Evolutionary conservation across 148 eudicot genomes (phyloP), one percentile per base, ranked within the genome.

Genomic region (Mesembryanthemum crystallinum): DNA sequence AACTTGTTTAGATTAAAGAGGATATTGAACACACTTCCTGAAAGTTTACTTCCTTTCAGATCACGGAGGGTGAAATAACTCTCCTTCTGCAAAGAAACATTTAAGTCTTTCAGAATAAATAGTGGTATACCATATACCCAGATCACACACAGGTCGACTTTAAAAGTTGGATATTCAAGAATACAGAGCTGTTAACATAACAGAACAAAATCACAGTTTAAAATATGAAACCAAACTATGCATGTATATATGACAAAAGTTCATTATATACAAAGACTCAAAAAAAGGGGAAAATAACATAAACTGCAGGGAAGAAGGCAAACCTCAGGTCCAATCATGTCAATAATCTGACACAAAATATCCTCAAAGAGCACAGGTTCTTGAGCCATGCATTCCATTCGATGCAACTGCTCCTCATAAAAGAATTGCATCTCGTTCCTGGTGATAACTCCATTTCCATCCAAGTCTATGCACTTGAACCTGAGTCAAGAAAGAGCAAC

Each of bases 311-410:
- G 24, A 0, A 82, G 59, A 77, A 68, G 69, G 27, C 69, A 57
- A 49, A 94, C 98, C 98, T 92, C 97, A 54, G 98, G 97, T 65
- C 75, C 80, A 81, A 94, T 76, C 98, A 92, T 94, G 84, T 94
- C 98, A 84, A 92, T 84, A 43, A 94, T 94, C 82, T 94, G 98
- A 83, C 98, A 94, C 76, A 94, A 89, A 65, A 94, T 90, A 79
- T 94, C 98, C 88, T 94, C 98, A 86, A 92, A 94, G 49, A 90
- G 93, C 68, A 92, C 98, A 64, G 98, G 96, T 81, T 94, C 98
- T 78, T 94, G 98, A 76, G 93, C 96, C 93, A 94, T 94, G 83
- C 97, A 94, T 79, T 94, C 98, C 97, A 94, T 94, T 72, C 98
- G 87, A 80, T 92, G 98, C 86, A 94, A 85, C 85, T 95, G 98